Conservation (phyloP, 257 asterid species). For the Scutellaria barbata region DNA sequence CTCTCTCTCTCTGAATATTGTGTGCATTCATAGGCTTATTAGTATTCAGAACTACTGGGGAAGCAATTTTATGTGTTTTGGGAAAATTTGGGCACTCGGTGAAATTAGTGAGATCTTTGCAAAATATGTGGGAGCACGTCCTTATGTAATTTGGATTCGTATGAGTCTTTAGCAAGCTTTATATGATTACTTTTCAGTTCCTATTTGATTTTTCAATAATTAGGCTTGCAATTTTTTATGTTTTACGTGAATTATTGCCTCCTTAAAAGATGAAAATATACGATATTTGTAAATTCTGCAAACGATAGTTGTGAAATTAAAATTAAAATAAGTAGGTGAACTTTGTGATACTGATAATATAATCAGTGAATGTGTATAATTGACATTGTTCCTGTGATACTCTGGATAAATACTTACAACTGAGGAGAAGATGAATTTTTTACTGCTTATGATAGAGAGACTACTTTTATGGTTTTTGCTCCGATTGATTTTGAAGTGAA, state of each 20-base stretch:
- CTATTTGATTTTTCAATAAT: not conserved
- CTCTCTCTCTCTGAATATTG: not conserved
- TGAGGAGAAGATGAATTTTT: constrained; percentile 22
- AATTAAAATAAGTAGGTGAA: not conserved
- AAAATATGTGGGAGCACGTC: not conserved
- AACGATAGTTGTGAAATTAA: not conserved
- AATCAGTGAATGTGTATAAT: constrained; percentile 1
- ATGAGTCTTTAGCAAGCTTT: not conserved
- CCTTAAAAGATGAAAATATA: constrained; percentile 5
- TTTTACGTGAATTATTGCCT: constrained; percentile 20
- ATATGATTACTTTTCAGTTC: not conserved
- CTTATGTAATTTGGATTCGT: not conserved
- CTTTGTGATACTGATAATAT: not conserved
- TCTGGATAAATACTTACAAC: not conserved
- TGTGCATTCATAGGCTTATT: not conserved
- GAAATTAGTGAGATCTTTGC: constrained; percentile 23
- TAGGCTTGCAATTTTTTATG: not conserved
- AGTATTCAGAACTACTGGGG: not conserved
- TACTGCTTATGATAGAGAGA: not conserved
- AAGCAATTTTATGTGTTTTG: not conserved
- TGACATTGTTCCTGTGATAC: constrained; percentile 1
- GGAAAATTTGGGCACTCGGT: not conserved
- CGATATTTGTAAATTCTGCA: not conserved
- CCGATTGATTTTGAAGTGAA: not conserved
- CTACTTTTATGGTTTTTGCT: constrained; percentile 1